These are phyloP conservation scores for Vachellia pachyceras DNA, from an alignment of 306 rosid genomes.

Conservation along the genomic window DNA sequence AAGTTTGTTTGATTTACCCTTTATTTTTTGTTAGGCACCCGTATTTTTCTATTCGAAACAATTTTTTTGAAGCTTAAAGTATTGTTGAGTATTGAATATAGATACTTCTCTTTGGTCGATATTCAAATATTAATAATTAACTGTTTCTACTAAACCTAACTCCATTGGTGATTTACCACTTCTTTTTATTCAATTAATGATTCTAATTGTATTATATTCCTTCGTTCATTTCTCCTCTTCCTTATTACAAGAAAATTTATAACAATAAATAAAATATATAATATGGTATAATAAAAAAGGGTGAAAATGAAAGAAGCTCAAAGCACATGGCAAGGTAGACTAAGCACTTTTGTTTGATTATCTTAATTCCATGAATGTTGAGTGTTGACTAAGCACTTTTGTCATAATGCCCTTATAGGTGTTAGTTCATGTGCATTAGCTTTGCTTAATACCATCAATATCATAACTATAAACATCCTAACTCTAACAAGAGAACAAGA, in stretches of 20 bases:
- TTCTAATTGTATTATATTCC: not conserved
- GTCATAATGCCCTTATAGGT: not conserved
- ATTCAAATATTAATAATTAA: too few species aligned
- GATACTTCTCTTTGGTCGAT: too few species aligned
- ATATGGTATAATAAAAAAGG: not conserved
- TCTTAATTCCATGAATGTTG: slow-evolving; percentile 40
- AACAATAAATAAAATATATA: not conserved
- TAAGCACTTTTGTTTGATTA: slow-evolving; percentile 31
- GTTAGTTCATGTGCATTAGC: slow-evolving; percentile 9
- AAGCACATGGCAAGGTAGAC: slow-evolving; percentile 31
- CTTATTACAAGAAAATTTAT: not conserved
- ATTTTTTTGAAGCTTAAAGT: too few species aligned
- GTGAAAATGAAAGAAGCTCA: slow-evolving; percentile 8
- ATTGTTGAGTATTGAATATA: too few species aligned
- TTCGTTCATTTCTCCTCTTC: not conserved
- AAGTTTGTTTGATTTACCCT: too few species aligned
- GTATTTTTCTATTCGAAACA: too few species aligned
- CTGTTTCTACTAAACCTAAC: too few species aligned
- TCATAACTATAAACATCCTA: slow-evolving; percentile 20
- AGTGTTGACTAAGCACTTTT: slow-evolving; percentile 21
- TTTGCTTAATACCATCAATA: slow-evolving; percentile 27
- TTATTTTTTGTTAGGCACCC: too few species aligned
- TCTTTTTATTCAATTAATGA: too few species aligned
- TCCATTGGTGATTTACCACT: too few species aligned
- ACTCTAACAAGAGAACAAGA: not conserved